phyloP scores from a whole-genome alignment of 2,329 filamentous ascomycete genomes.

The Colletotrichum gigasporum region DNA sequence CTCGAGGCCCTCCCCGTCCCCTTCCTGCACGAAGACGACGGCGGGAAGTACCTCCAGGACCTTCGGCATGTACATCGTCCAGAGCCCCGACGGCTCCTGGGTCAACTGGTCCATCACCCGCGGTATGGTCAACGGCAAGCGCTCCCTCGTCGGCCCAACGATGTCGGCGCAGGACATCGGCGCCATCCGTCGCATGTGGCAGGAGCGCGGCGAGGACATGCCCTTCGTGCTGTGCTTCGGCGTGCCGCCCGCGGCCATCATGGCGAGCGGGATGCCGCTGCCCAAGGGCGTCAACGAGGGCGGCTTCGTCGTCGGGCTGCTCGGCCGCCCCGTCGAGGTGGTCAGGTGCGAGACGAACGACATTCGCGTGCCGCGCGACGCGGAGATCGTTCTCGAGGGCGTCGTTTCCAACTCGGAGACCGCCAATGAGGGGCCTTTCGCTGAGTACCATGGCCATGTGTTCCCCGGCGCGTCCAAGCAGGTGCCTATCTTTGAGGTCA shows the following conservation, averaged over 20 bases:
- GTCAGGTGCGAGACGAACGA: slow-evolving; percentile 61
- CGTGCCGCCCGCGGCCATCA: slow-evolving; percentile 57
- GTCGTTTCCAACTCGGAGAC: slow-evolving; percentile 53
- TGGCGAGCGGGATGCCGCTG: slow-evolving; percentile 57
- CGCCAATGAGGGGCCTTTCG: slow-evolving; percentile 57
- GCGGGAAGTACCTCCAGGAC: slow-evolving; percentile 60
- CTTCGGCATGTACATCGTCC: slow-evolving; percentile 57
- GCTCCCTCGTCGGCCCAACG: slow-evolving; percentile 50
- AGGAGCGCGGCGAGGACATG: slow-evolving; percentile 51
- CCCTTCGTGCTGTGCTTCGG: slow-evolving; percentile 58
- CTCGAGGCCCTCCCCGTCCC: slow-evolving; percentile 52
- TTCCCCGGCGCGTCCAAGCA: not conserved
- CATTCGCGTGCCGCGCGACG: slow-evolving; percentile 56
- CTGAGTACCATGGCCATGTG: slow-evolving; percentile 45
- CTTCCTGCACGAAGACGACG: slow-evolving; percentile 53
- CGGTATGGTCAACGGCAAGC: slow-evolving; percentile 56
- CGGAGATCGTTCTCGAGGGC: slow-evolving; percentile 62
- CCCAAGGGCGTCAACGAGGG: slow-evolving; percentile 58
- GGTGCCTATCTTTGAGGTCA: slow-evolving; percentile 52
- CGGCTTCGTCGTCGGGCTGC: slow-evolving; percentile 57
- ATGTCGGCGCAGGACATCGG: slow-evolving; percentile 55
- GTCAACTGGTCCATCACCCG: slow-evolving; percentile 56
- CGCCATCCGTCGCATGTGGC: slow-evolving; percentile 57
- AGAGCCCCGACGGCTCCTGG: slow-evolving; percentile 55
- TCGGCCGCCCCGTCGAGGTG: slow-evolving; percentile 53